Evolutionary conservation across 2,329 filamentous ascomycete species (phyloP), one percentile per base, ranked within the genome.

Genomic region (Curvularia spicifera): DNA sequence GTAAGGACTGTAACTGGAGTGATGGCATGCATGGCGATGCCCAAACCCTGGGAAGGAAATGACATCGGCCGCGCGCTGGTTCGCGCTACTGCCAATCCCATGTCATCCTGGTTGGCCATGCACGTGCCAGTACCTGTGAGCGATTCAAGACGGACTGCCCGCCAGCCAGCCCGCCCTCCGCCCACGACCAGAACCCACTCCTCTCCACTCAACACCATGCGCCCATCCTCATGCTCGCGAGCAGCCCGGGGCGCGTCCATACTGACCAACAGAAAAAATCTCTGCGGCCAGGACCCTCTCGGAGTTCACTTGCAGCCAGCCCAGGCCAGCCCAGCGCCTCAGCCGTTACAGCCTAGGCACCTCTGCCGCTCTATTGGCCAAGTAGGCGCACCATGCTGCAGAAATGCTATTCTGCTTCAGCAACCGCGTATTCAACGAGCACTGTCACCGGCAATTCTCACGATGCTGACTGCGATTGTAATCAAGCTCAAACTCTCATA

Each of bases 1-100:
- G 47, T 59, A 59, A 45, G 54, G 51, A 57, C 46, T 35, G 18
- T 56, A 43, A 37, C 18, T 28, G 45, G 26, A 35, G 13, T 33
- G 45, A 54, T 35, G 18, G 51, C 33, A 53, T 53, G 51, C 50
- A 52, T 45, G 31, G 28, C 50, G 40, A 45, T 53, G 31, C 20
- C 50, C 40, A 53, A 51, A n/a, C 24, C 22, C 35, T 28, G 22
- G 47, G 24, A 49, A 39, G 29, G 50, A 42, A 49, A 60, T 58
- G 55, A 57, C 57, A 63, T 58, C 44, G 60, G 33, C 47, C 52
- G 43, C 52, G 40, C 33, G 28, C 45, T 42, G 45, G 52, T 54
- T 54, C 44, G 40, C 52, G 52, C 52, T 54, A 54, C 42, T 26
- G 44, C 44, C 15, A 9, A n/a, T 35, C 33, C 29, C 9, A 28